Conservation (phyloP, 2,329 filamentous ascomycete species). For the Aspergillus sp. region DNA sequence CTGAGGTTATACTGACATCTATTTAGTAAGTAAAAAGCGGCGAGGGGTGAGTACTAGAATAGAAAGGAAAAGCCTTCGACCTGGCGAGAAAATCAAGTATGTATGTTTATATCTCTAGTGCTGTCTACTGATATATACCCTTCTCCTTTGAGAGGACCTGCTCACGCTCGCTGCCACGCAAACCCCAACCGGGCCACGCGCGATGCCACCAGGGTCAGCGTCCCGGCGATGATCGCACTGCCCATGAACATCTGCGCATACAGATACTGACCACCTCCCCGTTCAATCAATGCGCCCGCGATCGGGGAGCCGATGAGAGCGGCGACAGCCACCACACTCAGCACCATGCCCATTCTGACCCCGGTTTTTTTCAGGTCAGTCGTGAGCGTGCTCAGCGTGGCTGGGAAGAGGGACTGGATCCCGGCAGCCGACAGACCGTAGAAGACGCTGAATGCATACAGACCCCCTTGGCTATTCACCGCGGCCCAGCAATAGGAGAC, state of each 20-base stretch:
- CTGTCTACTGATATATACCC: too few species aligned
- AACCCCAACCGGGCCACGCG: constrained; percentile 41
- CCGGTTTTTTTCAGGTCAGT: constrained; percentile 54
- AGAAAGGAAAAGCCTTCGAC: too few species aligned
- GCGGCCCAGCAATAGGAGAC: constrained; percentile 59
- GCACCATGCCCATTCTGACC: constrained; percentile 58
- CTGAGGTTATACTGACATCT: too few species aligned
- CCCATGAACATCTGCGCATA: constrained; percentile 56
- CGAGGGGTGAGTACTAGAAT: too few species aligned
- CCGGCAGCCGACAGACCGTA: constrained; percentile 65
- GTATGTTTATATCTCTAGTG: too few species aligned
- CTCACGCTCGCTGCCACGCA: constrained; percentile 35
- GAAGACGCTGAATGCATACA: constrained; percentile 63
- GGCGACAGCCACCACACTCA: constrained; percentile 55
- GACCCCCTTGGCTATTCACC: constrained; percentile 48
- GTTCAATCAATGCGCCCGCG: constrained; percentile 52
- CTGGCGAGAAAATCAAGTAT: too few species aligned
- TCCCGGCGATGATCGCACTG: constrained; percentile 44
- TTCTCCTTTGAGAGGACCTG: too few species aligned
- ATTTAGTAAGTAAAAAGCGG: too few species aligned
- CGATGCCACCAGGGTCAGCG: constrained; percentile 41
- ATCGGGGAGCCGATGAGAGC: constrained; percentile 57
- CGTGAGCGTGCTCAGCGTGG: constrained; percentile 57
- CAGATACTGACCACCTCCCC: constrained; percentile 46
- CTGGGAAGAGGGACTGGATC: constrained; percentile 67